Conservation (phyloP, 2,329 filamentous ascomycete species). For the Achaetomium macrosporum region DNA sequence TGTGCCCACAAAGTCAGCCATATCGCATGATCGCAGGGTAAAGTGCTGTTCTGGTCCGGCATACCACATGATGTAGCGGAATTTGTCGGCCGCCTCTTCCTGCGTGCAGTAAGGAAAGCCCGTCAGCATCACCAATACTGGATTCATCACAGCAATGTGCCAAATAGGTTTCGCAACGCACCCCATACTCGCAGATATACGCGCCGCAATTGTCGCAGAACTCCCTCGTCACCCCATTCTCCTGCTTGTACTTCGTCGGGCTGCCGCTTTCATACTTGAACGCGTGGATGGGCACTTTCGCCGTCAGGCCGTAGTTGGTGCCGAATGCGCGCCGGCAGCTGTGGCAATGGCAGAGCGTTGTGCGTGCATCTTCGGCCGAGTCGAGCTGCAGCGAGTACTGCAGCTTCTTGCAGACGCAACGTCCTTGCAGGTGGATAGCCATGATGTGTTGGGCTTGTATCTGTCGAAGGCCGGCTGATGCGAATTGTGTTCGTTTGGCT, state of each 20-base stretch:
- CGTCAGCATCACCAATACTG: neutral
- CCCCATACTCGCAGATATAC: constrained; percentile 32
- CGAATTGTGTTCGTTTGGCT: neutral
- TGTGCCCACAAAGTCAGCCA: too few species aligned
- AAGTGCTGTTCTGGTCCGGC: too few species aligned
- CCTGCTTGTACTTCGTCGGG: constrained; percentile 28
- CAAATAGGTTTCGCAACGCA: constrained; percentile 8
- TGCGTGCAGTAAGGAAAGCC: constrained; percentile 4
- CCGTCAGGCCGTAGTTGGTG: constrained; percentile 31
- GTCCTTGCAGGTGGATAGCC: constrained; percentile 15
- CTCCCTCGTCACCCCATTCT: constrained; percentile 31
- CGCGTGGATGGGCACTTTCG: constrained; percentile 27
- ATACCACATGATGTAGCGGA: constrained; percentile 36
- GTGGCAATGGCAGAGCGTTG: constrained; percentile 31
- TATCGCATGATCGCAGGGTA: too few species aligned
- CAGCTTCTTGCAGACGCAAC: constrained; percentile 25
- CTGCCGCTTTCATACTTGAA: constrained; percentile 26
- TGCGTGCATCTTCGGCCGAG: constrained; percentile 26
- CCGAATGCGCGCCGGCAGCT: constrained; percentile 32
- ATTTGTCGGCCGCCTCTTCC: constrained; percentile 40
- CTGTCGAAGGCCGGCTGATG: neutral
- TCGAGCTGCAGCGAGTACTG: constrained; percentile 26
- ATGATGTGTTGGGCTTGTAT: neutral
- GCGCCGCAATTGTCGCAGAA: constrained; percentile 30
- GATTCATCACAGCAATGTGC: neutral